Evolutionary conservation across 306 rosid species (phyloP), one percentile per base, ranked within the genome.

Genomic region (Quercus robur): DNA sequence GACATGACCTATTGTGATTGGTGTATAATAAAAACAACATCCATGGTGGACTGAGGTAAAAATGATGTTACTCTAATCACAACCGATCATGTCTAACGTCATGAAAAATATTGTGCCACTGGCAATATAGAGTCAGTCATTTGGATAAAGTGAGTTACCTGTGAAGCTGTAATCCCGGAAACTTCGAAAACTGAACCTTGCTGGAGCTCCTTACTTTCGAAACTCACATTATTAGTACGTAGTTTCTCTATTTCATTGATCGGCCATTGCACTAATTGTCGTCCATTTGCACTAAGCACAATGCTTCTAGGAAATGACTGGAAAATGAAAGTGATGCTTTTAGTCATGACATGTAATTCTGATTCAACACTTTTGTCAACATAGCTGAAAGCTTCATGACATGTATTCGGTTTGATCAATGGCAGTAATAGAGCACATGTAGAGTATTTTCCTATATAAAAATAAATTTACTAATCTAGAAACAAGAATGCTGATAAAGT

Each of bases 251-350:
- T 66, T 76, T 87, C 90, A 64, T 84, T 84, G 56, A 87, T 82
- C 31, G 97, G 97, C 93, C 95, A 90, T 6, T 86, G 92, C 23
- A 89, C 68, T 79, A 91, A 82, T 79, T 63, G 77, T 77, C 74
- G 76, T 70, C 91, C 89, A 69, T 76, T 85, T 79, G 75, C 75
- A 73, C 82, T 82, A 15, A 92, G 93, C 88, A 83, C 77, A 73
- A 90, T 54, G 58, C 83, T 82, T 77, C 94, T 88, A 35, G 90
- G 92, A 85, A 90, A 62, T 1, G 89, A 18, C 97, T 88, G 68
- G 70, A 51, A 31, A 71, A 19, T 7, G 35, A 71, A 62, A 85
- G n/a, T 1, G 26, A 67, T 19, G 49, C 17, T 67, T 19, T 15
- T 19, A 9, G 26, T 67, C 17, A 33, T 12, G 54, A 49, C 54